Percentiles rank a stretch among this genome's conserved stretches.
Evolutionary conservation across 2,329 filamentous ascomycete genomes (phyloP).

Genomic region (Fusarium udum): DNA sequence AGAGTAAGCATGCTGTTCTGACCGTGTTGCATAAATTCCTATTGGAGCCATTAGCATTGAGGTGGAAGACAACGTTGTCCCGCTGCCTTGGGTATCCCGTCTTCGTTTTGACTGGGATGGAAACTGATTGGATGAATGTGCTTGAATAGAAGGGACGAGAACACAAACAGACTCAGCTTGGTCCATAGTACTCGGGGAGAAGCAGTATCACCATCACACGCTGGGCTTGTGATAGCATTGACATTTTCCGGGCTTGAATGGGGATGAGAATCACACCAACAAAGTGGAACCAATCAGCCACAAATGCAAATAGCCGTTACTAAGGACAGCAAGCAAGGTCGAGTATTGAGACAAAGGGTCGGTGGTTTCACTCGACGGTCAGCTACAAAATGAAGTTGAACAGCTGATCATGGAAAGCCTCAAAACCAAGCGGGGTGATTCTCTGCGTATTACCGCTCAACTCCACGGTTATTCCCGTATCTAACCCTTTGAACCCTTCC

Average conservation of each 20-base stretch:
- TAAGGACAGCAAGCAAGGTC: not conserved
- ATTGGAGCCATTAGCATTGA: slow-evolving; percentile 24
- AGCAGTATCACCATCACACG: slow-evolving; percentile 11
- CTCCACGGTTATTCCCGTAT: not conserved
- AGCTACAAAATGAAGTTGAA: not conserved
- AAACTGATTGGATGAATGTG: slow-evolving; percentile 17
- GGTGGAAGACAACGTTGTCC: slow-evolving; percentile 11
- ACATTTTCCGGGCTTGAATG: not conserved
- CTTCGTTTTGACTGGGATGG: not conserved
- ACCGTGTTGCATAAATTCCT: not conserved
- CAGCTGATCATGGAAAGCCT: slow-evolving; percentile 3
- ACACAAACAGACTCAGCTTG: not conserved
- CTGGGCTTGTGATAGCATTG: slow-evolving; percentile 8
- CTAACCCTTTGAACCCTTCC: not conserved
- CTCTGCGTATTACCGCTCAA: not conserved
- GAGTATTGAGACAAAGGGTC: not conserved
- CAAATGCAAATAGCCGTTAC: slow-evolving; percentile 15
- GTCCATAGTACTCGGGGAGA: not conserved
- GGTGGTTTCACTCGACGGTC: not conserved
- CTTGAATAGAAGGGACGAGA: slow-evolving; percentile 20
- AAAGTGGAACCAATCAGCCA: slow-evolving; percentile 26
- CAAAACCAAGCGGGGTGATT: slow-evolving; percentile 3
- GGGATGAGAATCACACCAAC: slow-evolving; percentile 8
- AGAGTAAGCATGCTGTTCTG: slow-evolving; percentile 17
- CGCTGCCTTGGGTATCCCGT: slow-evolving; percentile 33